Conservation (phyloP, 495 filamentous ascomycete species). For the Podospora appendiculata region DNA sequence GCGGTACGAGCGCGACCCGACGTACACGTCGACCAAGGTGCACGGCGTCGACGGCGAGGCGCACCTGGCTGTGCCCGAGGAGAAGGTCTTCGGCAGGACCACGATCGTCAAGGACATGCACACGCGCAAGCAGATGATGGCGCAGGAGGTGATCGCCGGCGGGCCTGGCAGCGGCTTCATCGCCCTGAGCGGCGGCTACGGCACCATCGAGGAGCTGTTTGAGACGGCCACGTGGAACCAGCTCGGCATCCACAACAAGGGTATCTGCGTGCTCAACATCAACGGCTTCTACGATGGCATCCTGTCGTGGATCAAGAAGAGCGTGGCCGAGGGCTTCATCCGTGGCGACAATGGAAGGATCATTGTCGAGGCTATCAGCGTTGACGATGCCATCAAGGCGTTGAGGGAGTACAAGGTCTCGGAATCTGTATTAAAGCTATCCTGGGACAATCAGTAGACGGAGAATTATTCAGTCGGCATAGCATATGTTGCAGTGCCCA, state of each 20-base stretch:
- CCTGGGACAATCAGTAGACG: conserved; percentile 65
- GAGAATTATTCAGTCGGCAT: no score
- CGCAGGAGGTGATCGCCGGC: conserved; percentile 69
- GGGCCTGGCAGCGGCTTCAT: conserved; percentile 84
- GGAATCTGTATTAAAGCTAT: conserved; percentile 64
- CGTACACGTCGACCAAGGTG: conserved; percentile 32
- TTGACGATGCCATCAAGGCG: conserved; percentile 61
- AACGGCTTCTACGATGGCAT: conserved; percentile 89
- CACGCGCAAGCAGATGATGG: conserved; percentile 89
- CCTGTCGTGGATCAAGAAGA: conserved; percentile 70
- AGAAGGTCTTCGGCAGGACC: conserved; percentile 67
- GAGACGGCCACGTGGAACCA: conserved; percentile 98
- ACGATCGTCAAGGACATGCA: conserved; percentile 95
- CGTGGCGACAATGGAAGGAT: conserved; percentile 59
- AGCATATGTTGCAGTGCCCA: background rate
- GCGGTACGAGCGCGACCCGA: conserved; percentile 60
- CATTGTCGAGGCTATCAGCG: conserved; percentile 63
- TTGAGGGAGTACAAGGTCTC: conserved; percentile 70
- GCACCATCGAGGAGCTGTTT: conserved; percentile 93
- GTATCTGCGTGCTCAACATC: conserved; percentile 75
- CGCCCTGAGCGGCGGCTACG: conserved; percentile 82
- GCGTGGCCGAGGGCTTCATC: conserved; percentile 73
- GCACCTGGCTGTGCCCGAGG: conserved; percentile 44
- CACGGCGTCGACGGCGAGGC: conserved; percentile 11
- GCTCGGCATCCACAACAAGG: conserved; percentile 80